Evolutionary conservation across 768 basidiomycete species (phyloP).

Genomic region (Dictyophora rubrovolvata): DNA sequence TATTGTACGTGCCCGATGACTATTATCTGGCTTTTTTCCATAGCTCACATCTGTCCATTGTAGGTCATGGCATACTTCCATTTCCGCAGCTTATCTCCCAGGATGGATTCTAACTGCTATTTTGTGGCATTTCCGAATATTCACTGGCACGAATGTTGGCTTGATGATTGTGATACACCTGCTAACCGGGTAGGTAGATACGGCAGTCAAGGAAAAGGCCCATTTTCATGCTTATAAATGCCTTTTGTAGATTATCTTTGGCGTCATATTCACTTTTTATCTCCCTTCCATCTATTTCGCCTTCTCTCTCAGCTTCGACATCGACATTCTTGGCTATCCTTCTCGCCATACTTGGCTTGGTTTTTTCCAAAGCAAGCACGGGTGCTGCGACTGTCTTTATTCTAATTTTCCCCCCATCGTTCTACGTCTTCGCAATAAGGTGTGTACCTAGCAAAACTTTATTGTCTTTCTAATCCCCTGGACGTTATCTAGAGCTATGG

Average conservation of each 20-base stretch:
- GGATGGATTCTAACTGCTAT: constrained; percentile 63
- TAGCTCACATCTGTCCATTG: not conserved
- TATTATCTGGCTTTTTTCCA: not conserved
- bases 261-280: constrained; percentile 67
- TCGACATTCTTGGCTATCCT: constrained; percentile 58
- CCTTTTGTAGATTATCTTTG: constrained; percentile 40
- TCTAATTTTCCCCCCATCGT: constrained; percentile 64
- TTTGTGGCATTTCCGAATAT: constrained; percentile 60
- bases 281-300: constrained; percentile 60
- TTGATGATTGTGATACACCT: constrained; percentile 57
- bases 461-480: not conserved
- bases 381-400: constrained; percentile 51
- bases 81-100: constrained; percentile 60
- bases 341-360: constrained; percentile 56
- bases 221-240: not conserved
- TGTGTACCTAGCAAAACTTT: not conserved
- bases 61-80: constrained; percentile 55
- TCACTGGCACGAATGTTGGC: constrained; percentile 45
- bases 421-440: constrained; percentile 62
- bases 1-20: constrained; percentile 31
- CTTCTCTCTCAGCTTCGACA: constrained; percentile 56
- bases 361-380: constrained; percentile 33
- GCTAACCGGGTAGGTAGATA: constrained; percentile 31
- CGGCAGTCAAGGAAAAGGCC: not conserved
- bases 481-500: constrained; percentile 29